Evolutionary conservation across 352 stramenopile genomes (phyloP).

Genomic region (Plasmopara muralis): DNA sequence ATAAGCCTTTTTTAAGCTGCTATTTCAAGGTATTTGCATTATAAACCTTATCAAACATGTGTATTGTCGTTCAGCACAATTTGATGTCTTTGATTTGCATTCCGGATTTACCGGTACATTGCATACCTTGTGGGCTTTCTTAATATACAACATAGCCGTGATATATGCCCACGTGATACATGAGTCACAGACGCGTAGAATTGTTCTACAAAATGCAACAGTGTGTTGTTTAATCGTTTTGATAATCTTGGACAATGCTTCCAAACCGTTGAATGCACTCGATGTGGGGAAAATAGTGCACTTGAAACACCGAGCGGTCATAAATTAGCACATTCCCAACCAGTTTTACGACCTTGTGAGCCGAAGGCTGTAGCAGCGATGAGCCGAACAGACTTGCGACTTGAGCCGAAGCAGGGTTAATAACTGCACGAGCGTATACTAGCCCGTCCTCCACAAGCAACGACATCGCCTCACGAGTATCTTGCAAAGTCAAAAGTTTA

Average conservation of each 20-base stretch:
- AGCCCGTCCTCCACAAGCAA: conserved; percentile 68
- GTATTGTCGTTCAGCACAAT: too few species aligned
- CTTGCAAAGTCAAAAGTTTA: conserved; percentile 58
- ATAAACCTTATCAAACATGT: too few species aligned
- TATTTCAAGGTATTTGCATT: too few species aligned
- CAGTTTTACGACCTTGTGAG: conserved; percentile 33
- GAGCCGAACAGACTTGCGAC: conserved; percentile 27
- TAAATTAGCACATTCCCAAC: conserved; percentile 37
- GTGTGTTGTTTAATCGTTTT: conserved; percentile 30
- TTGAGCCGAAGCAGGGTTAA: conserved; percentile 1
- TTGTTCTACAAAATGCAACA: too few species aligned
- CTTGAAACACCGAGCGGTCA: conserved; percentile 37
- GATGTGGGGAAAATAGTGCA: conserved; percentile 75
- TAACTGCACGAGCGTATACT: conserved; percentile 49
- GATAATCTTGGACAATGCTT: conserved; percentile 66
- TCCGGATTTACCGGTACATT: too few species aligned
- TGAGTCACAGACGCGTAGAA: too few species aligned
- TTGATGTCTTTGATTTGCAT: too few species aligned
- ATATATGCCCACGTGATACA: too few species aligned
- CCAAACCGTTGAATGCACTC: conserved; percentile 79
- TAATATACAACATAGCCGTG: too few species aligned
- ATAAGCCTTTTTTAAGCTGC: too few species aligned
- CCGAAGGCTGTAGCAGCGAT: conserved; percentile 7
- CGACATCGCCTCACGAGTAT: conserved; percentile 61
- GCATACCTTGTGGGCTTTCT: too few species aligned